Conservation (phyloP, 2,329 filamentous ascomycete species). For the Ophiocordyceps unilateralis region DNA sequence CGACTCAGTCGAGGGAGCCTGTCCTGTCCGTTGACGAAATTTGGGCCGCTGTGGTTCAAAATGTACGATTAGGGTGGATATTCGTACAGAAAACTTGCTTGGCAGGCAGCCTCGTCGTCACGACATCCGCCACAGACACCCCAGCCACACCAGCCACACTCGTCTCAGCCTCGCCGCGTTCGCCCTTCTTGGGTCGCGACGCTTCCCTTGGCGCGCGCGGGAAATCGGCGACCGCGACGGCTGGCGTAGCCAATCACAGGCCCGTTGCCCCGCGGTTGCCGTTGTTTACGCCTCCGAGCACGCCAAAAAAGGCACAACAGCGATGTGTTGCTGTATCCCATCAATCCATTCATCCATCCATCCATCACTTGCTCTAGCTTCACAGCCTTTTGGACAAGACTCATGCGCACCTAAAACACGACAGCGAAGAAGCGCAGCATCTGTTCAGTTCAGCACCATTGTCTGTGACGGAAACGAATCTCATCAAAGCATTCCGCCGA, state of each 20-base stretch:
- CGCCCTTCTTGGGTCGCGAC: neutral
- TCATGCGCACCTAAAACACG: neutral
- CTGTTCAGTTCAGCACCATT: neutral
- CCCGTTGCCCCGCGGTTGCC: slow-evolving; percentile 40
- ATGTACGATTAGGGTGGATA: neutral
- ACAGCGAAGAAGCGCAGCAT: neutral
- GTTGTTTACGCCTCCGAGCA: slow-evolving; percentile 24
- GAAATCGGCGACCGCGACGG: neutral
- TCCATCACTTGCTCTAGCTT: neutral
- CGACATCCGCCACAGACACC: neutral
- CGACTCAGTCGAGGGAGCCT: too few species aligned
- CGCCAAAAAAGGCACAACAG: too few species aligned
- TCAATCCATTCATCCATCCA: too few species aligned
- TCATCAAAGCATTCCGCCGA: neutral
- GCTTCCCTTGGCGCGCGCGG: neutral
- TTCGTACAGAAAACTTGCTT: too few species aligned
- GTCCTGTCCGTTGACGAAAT: neutral
- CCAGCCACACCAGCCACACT: neutral
- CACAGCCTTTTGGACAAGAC: neutral
- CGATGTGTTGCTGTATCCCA: too few species aligned
- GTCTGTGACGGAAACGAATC: neutral
- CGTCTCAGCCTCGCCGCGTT: slow-evolving; percentile 3
- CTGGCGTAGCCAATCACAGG: slow-evolving; percentile 21
- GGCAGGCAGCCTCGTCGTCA: too few species aligned
- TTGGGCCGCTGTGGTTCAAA: neutral